Evolutionary conservation across 176 grass and related monocot species (phyloP).

Genomic region (Zoysia japonica): DNA sequence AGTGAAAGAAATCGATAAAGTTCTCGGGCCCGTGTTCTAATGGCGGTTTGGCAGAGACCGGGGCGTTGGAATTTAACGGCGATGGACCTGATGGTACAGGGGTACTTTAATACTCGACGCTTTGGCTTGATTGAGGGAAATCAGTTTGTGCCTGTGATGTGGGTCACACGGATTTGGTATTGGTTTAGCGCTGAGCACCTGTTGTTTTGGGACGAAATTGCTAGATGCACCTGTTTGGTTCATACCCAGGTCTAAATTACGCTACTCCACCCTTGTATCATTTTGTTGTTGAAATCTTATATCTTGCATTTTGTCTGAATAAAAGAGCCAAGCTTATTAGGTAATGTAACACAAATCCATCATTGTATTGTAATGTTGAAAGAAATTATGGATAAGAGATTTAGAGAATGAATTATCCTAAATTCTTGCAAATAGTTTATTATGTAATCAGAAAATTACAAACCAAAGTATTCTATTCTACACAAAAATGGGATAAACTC

Average conservation of each 20-base stretch:
- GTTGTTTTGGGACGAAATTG: conserved; percentile 16
- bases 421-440: neutral
- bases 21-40: conserved; percentile 17
- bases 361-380: neutral
- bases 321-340: neutral
- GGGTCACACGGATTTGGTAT: conserved; percentile 13
- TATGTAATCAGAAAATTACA: too few relatives aligned
- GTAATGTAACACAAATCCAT: neutral
- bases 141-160: conserved; percentile 13
- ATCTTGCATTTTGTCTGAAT: neutral
- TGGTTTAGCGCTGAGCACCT: conserved; percentile 12
- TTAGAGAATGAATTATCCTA: too few relatives aligned
- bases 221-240: neutral
- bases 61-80: conserved; percentile 36
- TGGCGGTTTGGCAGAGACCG: conserved; percentile 26
- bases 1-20: neutral
- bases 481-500: too few relatives aligned
- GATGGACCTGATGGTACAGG: neutral
- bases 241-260: neutral
- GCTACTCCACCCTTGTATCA: too few relatives aligned
- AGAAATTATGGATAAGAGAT: too few relatives aligned
- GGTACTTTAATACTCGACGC: conserved; percentile 5
- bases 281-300: neutral
- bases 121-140: neutral
- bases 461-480: too few relatives aligned